Conservation (phyloP, 495 filamentous ascomycete species). For the Xylaria palmicola region DNA sequence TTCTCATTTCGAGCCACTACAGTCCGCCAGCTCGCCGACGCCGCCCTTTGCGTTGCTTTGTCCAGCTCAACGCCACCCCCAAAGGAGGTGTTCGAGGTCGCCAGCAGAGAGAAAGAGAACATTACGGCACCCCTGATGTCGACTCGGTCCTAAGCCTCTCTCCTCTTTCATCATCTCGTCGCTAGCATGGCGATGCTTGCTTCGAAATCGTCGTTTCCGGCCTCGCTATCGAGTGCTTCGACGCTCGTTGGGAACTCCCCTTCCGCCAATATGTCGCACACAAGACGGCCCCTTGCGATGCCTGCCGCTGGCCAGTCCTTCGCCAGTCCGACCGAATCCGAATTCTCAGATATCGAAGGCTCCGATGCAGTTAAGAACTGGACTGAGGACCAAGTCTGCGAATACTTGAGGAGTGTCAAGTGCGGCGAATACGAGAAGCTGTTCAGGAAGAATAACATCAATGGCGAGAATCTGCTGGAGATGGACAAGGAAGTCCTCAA, state of each 20-base stretch:
- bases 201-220: slow-evolving; percentile 73
- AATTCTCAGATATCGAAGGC: slow-evolving; percentile 78
- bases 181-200: slow-evolving; percentile 78
- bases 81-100: slow-evolving; percentile 7
- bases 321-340: slow-evolving; percentile 86
- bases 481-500: slow-evolving; percentile 95
- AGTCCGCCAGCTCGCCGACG: slow-evolving; percentile 20
- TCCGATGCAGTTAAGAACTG: slow-evolving; percentile 64
- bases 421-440: slow-evolving; percentile 89
- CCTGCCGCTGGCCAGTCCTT: slow-evolving; percentile 65
- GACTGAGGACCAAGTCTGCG: slow-evolving; percentile 88
- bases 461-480: slow-evolving; percentile 92
- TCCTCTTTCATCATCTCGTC: neutral
- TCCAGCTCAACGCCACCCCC: slow-evolving; percentile 7
- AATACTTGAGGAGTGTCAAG: slow-evolving; percentile 87
- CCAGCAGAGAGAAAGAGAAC: neutral
- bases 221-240: slow-evolving; percentile 57
- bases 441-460: slow-evolving; percentile 93
- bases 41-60: slow-evolving; percentile 19
- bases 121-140: slow-evolving; percentile 24
- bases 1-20: neutral
- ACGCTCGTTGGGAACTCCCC: slow-evolving; percentile 53
- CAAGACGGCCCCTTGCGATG: slow-evolving; percentile 54
- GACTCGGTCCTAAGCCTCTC: slow-evolving; percentile 17
- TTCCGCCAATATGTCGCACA: slow-evolving; percentile 53